These are phyloP conservation scores for Monilinia vaccinii-corymbosi DNA, from an alignment of 2,329 filamentous ascomycete genomes.

Conservation along the genomic window DNA sequence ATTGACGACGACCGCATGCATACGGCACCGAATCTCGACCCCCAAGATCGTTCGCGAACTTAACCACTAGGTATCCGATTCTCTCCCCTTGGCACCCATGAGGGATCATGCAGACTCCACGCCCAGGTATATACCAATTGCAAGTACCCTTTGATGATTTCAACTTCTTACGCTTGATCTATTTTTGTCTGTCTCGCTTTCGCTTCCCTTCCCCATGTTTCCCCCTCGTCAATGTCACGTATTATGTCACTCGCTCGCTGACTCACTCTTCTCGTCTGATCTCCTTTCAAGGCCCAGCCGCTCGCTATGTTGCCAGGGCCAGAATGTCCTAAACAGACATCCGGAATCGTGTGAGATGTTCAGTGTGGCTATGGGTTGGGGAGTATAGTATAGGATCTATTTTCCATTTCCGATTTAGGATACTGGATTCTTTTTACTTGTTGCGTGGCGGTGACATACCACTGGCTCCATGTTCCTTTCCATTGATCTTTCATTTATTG, in stretches of 20 bases:
- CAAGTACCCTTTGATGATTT: not conserved
- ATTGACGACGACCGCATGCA: not conserved
- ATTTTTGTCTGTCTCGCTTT: not conserved
- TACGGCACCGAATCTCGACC: not conserved
- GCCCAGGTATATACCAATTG: not conserved
- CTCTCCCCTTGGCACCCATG: too few species aligned
- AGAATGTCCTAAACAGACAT: not conserved
- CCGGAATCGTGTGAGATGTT: not conserved
- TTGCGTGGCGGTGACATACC: not conserved
- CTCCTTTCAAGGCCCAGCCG: not conserved
- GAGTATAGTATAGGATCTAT: not conserved
- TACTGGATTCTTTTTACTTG: not conserved
- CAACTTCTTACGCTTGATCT: not conserved
- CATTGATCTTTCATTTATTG: not conserved
- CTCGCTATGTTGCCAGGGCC: not conserved
- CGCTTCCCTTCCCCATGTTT: not conserved
- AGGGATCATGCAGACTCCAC: not conserved
- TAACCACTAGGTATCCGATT: not conserved
- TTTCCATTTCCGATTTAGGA: not conserved
- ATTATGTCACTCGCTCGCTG: too few species aligned
- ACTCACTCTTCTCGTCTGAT: not conserved
- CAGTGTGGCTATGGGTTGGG: not conserved
- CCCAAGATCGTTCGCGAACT: not conserved
- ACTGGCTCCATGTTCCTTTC: not conserved
- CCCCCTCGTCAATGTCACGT: not conserved